Conservation (phyloP, 371 early-diverging fungal species). For the Zancudomyces culisetae region DNA sequence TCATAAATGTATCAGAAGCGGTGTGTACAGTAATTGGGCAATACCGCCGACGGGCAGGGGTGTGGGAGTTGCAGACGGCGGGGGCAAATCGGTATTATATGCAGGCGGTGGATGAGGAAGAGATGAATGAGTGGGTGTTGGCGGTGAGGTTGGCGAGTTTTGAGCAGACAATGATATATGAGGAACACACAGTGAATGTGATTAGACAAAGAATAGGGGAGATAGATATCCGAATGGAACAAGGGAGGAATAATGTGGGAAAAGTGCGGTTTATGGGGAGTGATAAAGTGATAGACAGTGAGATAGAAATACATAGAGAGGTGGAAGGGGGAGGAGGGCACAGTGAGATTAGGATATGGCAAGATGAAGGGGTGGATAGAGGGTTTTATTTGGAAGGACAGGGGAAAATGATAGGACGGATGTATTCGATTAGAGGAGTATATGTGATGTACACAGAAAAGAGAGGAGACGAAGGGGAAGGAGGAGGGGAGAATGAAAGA, state of each 20-base stretch:
- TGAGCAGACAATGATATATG: slow-evolving; percentile 48
- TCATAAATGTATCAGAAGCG: slow-evolving; percentile 41
- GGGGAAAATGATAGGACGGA: background rate
- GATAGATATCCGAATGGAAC: slow-evolving; percentile 5
- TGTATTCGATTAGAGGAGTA: background rate
- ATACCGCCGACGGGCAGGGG: slow-evolving; percentile 24
- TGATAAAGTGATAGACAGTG: slow-evolving; percentile 38
- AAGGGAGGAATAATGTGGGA: slow-evolving; percentile 18
- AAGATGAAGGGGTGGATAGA: background rate
- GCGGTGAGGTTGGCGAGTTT: slow-evolving; percentile 54
- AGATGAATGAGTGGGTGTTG: slow-evolving; percentile 35
- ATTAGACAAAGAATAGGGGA: slow-evolving; percentile 15
- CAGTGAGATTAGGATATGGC: background rate
- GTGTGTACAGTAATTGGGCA: slow-evolving; percentile 24
- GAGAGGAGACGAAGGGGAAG: background rate
- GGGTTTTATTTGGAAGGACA: background rate
- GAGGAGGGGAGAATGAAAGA: background rate
- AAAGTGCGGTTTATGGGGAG: slow-evolving; percentile 36
- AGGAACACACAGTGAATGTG: slow-evolving; percentile 43
- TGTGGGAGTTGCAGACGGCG: slow-evolving; percentile 31
- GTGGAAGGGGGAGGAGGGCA: background rate
- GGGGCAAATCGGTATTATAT: slow-evolving; percentile 35
- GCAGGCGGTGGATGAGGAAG: slow-evolving; percentile 31
- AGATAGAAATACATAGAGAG: slow-evolving; percentile 24
- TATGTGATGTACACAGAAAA: background rate